phyloP scores from a whole-genome alignment of 169 alveolate genomes.

The Eimeria zaria region DNA sequence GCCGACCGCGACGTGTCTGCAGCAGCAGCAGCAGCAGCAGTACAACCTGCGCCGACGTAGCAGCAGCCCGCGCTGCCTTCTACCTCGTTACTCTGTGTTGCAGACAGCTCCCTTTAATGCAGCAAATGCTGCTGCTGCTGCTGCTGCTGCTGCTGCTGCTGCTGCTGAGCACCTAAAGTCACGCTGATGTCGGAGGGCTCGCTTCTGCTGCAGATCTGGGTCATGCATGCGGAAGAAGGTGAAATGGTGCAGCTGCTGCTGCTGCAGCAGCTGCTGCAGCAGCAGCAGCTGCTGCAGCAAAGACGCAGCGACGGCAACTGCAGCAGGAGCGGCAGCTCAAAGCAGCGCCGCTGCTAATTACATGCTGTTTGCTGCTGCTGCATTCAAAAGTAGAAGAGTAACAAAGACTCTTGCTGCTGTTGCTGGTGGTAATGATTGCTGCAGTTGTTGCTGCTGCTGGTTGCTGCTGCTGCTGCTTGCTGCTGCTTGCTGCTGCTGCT shows the following conservation, averaged over 20 bases:
- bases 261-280: too few species aligned
- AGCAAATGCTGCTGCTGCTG: not conserved
- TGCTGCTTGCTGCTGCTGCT: too few species aligned
- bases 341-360: not conserved
- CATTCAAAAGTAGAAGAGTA: too few species aligned
- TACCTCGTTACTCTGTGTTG: not conserved
- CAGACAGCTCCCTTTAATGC: not conserved
- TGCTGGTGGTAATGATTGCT: too few species aligned
- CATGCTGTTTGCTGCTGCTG: not conserved
- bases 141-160: slow-evolving; percentile 29
- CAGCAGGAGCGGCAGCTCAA: slow-evolving; percentile 8
- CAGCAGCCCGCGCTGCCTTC: not conserved
- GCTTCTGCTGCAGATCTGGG: not conserved
- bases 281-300: too few species aligned
- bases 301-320: not conserved
- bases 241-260: not conserved
- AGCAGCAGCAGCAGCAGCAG: not conserved
- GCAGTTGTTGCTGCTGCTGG: too few species aligned
- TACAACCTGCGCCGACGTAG: not conserved
- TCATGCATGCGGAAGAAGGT: not conserved
- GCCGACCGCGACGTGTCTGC: not conserved
- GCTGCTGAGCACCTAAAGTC: not conserved
- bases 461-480: too few species aligned
- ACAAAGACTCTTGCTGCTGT: too few species aligned
- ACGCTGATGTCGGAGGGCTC: not conserved